Evolutionary conservation across 805 yeast species (phyloP).

Genomic region (Saccharomycopsis sp.): DNA sequence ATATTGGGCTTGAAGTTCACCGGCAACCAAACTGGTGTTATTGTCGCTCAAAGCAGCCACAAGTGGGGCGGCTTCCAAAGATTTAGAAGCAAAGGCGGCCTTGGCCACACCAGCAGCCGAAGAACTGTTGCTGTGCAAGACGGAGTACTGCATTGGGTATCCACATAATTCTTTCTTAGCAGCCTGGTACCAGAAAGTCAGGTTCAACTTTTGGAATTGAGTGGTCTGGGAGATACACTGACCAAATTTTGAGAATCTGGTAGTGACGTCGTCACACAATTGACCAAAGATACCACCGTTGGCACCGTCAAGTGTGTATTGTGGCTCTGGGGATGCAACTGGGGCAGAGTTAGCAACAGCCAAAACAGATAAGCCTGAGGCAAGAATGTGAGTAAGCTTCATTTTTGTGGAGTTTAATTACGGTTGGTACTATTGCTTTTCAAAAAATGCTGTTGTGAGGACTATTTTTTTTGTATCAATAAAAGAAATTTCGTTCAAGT

Average conservation of each 20-base stretch:
- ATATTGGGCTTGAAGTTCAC: constrained; percentile 16
- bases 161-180: constrained; percentile 19
- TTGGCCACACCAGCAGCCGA: not conserved
- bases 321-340: not conserved
- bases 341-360: not conserved
- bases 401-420: too few species aligned
- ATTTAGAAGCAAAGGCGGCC: not conserved
- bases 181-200: constrained; percentile 20
- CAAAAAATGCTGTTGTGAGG: too few species aligned
- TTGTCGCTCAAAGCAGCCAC: not conserved
- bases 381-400: not conserved
- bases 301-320: not conserved
- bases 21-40: not conserved
- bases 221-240: constrained; percentile 16
- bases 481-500: too few species aligned
- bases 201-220: constrained; percentile 7
- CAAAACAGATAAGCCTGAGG: not conserved
- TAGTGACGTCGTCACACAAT: constrained; percentile 10
- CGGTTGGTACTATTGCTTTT: too few species aligned
- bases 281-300: constrained; percentile 13
- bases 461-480: too few species aligned
- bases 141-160: constrained; percentile 7
- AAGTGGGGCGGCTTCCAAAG: not conserved
- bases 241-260: constrained; percentile 15
- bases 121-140: not conserved